Conservation (phyloP, 2,329 filamentous ascomycete genomes). For the Ophiocordyceps robertsii region DNA sequence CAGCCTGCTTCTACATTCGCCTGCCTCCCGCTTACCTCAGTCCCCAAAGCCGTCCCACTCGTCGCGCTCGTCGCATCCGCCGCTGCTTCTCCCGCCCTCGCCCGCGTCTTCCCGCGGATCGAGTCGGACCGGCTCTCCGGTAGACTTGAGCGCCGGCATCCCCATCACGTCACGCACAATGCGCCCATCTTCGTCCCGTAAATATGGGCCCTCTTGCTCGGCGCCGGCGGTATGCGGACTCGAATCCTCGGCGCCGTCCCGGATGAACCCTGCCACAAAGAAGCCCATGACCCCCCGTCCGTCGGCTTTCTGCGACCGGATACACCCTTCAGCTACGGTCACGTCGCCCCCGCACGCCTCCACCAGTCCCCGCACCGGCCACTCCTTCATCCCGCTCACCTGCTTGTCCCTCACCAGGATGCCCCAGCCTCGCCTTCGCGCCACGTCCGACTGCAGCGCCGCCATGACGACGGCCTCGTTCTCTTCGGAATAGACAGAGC, state of each 20-base stretch:
- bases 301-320: conserved; percentile 70
- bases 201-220: conserved; percentile 31
- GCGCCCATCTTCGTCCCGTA: conserved; percentile 40
- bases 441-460: conserved; percentile 55
- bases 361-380: conserved; percentile 52
- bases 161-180: conserved; percentile 29
- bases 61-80: conserved; percentile 12
- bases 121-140: conserved; percentile 16
- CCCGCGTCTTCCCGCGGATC: conserved; percentile 6
- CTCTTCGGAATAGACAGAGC: conserved; percentile 74
- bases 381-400: conserved; percentile 59
- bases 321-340: conserved; percentile 57
- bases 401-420: conserved; percentile 62
- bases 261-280: conserved; percentile 78
- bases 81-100: conserved; percentile 5
- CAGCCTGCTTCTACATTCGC: too few relatives aligned
- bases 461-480: conserved; percentile 75
- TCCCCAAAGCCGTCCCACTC: conserved; percentile 7
- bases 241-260: conserved; percentile 7
- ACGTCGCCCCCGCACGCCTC: conserved; percentile 35
- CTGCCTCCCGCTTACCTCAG: neutral
- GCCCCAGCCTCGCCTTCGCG: conserved; percentile 58
- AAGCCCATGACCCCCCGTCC: conserved; percentile 85
- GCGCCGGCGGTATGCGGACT: conserved; percentile 17
- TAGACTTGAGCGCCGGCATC: conserved; percentile 22